Evolutionary conservation across 192 early-diverging fungal species (phyloP).

Genomic region (Umbelopsis sp.): DNA sequence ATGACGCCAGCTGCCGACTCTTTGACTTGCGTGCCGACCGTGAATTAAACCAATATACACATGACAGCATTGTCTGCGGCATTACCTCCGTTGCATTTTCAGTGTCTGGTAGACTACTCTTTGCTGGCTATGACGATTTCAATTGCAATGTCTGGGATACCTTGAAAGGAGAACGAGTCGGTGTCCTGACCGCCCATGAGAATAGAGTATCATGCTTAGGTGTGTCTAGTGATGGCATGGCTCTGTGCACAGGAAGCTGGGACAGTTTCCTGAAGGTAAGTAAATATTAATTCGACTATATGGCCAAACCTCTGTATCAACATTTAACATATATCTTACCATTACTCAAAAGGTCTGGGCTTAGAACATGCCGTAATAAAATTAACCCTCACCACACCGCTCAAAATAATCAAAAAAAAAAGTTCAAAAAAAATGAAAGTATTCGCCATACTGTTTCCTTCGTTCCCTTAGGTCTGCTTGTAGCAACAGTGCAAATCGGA

Average conservation of each 20-base stretch:
- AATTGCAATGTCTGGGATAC: slow-evolving; percentile 99
- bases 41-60: slow-evolving; percentile 97
- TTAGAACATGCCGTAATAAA: not conserved
- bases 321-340: not conserved
- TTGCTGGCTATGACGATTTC: slow-evolving; percentile 99
- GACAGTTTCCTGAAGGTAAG: slow-evolving; percentile 95
- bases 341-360: not conserved
- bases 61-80: slow-evolving; percentile 98
- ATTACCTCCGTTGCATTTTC: slow-evolving; percentile 99
- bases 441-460: not conserved
- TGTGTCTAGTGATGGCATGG: slow-evolving; percentile 96
- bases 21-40: slow-evolving; percentile 98
- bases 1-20: slow-evolving; percentile 97
- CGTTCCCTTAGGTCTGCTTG: not conserved
- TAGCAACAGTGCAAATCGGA: not conserved
- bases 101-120: slow-evolving; percentile 92
- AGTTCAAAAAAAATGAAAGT: not conserved
- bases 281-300: slow-evolving; percentile 11
- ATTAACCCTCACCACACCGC: no score
- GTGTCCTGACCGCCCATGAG: slow-evolving; percentile 92
- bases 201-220: slow-evolving; percentile 98
- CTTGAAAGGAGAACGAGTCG: slow-evolving; percentile 91
- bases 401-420: not conserved
- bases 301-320: not conserved
- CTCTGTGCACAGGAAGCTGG: slow-evolving; percentile 97